Conservation (phyloP, 208 protist genomes). For the Polymyxa betae region DNA sequence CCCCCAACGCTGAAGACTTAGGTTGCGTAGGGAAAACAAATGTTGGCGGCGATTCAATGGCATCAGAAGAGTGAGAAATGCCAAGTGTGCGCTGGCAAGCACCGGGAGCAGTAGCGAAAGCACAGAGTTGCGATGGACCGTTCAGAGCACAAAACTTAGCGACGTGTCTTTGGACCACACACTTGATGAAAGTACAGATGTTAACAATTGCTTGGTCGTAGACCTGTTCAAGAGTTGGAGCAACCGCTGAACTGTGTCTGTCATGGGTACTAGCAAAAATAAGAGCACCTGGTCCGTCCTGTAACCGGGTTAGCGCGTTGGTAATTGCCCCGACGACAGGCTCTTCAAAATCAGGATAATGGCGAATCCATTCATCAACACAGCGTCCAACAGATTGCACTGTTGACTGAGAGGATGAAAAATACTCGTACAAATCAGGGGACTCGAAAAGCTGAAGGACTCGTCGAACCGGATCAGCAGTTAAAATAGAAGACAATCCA, state of each 20-base stretch:
- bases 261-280: not conserved
- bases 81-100: not conserved
- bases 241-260: not conserved
- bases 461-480: not conserved
- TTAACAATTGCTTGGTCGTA: conserved; percentile 27
- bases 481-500: not conserved
- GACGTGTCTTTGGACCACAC: not conserved
- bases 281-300: not conserved
- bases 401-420: not conserved
- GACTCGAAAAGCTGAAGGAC: conserved; percentile 1
- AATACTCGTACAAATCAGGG: not conserved
- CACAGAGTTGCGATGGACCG: not conserved
- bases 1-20: not conserved
- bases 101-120: not conserved
- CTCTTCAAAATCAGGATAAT: conserved; percentile 47
- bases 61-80: not conserved
- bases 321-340: not conserved
- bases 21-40: not conserved
- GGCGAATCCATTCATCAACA: conserved; percentile 29
- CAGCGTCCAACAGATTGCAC: not conserved
- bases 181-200: not conserved
- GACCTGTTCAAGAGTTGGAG: not conserved
- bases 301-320: not conserved
- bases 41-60: not conserved
- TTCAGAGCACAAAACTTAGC: conserved; percentile 15